Evolutionary conservation across 2,329 filamentous ascomycete species (phyloP), one percentile per base, ranked within the genome.

Genomic region (Malbranchea zuffiana): DNA sequence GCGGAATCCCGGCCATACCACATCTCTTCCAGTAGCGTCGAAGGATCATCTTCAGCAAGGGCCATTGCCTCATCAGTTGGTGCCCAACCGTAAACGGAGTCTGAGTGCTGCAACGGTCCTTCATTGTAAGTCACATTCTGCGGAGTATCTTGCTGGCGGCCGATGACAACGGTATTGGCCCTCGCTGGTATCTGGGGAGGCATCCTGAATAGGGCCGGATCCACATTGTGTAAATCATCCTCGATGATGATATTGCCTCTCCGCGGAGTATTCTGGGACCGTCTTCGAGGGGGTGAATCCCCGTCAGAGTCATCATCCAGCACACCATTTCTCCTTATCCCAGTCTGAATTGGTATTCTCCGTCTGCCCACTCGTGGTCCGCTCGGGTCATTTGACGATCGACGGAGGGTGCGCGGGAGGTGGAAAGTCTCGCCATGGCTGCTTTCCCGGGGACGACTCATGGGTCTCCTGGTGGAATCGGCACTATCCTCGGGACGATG

Each of bases 1-100:
- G 10, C 24, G 1, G 24, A 6, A 4, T 46, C 44, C 6, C 39
- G 34, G n/a, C 48, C 49, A 44, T 50, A 49, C 52, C 51, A 54
- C 26, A 50, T 49, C 37, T 45, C 49, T 41, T 46, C 49, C 43
- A 39, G 46, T 35, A 47, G 43, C 12, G 50, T 52, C 19, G 56
- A 43, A 20, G 37, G 35, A 10, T 4, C 4, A 3, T 31, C 18
- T 29, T 55, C 50, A 16, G 50, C 44, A 8, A 27, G 3, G 15
- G 25, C 11, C 25, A 11, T 13, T 27, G 11, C 25, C 15, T 29
- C 32, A 34, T 61, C 58, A 21, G 60, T 62, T 6, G 72, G 72
- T 21, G 72, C 71, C 74, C 74, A 77, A 51, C 75, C 72, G 54
- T 77, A 76, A 28, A 76, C 56, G 37, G 61, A 67, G 47, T 74